Conservation (phyloP, 495 filamentous ascomycete genomes). For the Xylaria telfairii region DNA sequence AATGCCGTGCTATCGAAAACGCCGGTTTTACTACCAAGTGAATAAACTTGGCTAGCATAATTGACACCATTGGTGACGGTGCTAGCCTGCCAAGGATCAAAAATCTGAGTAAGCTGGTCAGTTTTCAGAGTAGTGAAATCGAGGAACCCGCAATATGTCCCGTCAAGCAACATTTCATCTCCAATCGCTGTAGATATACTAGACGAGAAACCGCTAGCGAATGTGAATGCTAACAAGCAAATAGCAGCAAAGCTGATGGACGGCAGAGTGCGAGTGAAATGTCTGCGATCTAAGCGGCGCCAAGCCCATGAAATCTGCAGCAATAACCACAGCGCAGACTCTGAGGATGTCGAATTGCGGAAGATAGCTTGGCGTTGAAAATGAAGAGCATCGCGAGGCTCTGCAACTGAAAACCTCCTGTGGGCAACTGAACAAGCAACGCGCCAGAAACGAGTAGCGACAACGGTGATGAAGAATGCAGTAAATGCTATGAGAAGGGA, state of each 20-base stretch:
- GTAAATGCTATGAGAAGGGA: conserved; percentile 36
- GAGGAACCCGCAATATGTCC: background rate
- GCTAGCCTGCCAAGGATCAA: background rate
- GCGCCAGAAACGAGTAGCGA: conserved; percentile 29
- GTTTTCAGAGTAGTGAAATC: background rate
- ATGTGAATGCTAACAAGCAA: background rate
- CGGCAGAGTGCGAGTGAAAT: background rate
- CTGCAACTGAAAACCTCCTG: conserved; percentile 16
- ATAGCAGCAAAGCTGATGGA: background rate
- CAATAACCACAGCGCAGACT: conserved; percentile 7
- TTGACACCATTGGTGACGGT: background rate
- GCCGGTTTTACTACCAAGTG: background rate
- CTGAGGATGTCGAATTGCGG: conserved; percentile 29
- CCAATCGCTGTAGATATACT: conserved; percentile 8
- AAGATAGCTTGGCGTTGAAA: conserved; percentile 36
- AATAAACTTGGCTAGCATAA: background rate
- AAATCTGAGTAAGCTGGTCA: background rate
- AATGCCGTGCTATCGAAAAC: background rate
- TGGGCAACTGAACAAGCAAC: conserved; percentile 30
- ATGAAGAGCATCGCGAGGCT: conserved; percentile 26
- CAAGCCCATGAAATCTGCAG: conserved; percentile 26
- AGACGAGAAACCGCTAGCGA: conserved; percentile 15
- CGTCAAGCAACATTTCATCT: conserved; percentile 7
- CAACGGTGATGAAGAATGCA: conserved; percentile 31
- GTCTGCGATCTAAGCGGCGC: background rate